phyloP scores from a whole-genome alignment of 1,284 basidiomycete genomes.

The Sphaerobolus stellatus region DNA sequence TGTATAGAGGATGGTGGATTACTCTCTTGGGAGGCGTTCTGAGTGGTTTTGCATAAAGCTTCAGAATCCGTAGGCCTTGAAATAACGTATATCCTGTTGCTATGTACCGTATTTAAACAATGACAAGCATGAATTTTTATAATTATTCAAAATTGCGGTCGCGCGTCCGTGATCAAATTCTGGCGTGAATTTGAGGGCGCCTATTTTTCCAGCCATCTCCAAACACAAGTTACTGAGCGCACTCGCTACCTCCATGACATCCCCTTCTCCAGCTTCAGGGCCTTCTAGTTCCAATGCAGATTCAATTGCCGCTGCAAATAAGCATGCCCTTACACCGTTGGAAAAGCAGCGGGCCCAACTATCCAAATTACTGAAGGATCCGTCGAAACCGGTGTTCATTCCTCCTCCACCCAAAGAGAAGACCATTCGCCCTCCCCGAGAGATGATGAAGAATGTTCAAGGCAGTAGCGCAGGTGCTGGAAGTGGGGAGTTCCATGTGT shows the following conservation, averaged over 20 bases:
- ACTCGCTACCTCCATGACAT: neutral
- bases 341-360: slow-evolving; percentile 78
- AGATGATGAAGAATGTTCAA: slow-evolving; percentile 99
- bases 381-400: slow-evolving; percentile 74
- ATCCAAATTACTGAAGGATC: slow-evolving; percentile 84
- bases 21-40: slow-evolving; percentile 67
- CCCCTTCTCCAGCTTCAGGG: neutral
- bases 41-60: slow-evolving; percentile 47
- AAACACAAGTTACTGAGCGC: too few relatives aligned
- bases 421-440: slow-evolving; percentile 72
- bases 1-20: slow-evolving; percentile 89
- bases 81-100: neutral
- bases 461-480: slow-evolving; percentile 92
- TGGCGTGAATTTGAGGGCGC: neutral
- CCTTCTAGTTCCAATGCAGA: neutral
- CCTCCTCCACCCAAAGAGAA: slow-evolving; percentile 78
- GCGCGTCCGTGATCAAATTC: neutral
- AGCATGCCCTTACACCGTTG: slow-evolving; percentile 66
- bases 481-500: slow-evolving; percentile 96
- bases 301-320: too few relatives aligned
- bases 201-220: neutral
- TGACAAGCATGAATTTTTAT: neutral
- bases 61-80: neutral
- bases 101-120: neutral
- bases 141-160: neutral